These are phyloP conservation scores for Rhynchosporium agropyri DNA, from an alignment of 2,329 filamentous ascomycete genomes.

Conservation along the genomic window DNA sequence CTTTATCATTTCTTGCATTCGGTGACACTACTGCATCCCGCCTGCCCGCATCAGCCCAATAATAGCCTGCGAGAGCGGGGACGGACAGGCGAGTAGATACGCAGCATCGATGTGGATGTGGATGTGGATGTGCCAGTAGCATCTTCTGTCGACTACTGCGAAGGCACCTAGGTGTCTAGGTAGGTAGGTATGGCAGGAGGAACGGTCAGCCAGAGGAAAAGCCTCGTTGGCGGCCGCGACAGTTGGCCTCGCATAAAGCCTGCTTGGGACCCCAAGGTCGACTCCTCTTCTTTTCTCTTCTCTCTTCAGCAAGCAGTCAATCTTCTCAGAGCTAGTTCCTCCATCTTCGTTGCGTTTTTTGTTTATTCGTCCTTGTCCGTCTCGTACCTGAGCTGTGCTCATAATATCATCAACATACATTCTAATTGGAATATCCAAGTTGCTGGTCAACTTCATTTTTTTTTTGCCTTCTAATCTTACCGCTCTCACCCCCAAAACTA, in stretches of 20 bases:
- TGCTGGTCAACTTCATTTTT: slow-evolving; percentile 56
- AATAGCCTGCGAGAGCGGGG: slow-evolving; percentile 12
- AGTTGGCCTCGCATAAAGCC: slow-evolving; percentile 39
- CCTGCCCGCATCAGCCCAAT: slow-evolving; percentile 13
- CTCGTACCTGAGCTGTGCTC: slow-evolving; percentile 58
- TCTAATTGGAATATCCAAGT: slow-evolving; percentile 45
- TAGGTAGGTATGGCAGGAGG: not conserved
- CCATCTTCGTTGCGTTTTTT: slow-evolving; percentile 51
- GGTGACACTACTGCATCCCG: slow-evolving; percentile 17
- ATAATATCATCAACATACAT: slow-evolving; percentile 44
- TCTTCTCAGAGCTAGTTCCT: slow-evolving; percentile 53
- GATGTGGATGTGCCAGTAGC: not conserved
- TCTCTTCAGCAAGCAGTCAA: slow-evolving; percentile 68
- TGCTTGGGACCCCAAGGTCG: slow-evolving; percentile 32
- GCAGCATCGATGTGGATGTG: not conserved
- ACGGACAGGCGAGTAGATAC: not conserved
- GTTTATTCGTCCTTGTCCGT: slow-evolving; percentile 42
- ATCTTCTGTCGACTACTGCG: not conserved
- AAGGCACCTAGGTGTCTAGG: not conserved
- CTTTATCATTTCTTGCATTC: slow-evolving; percentile 11
- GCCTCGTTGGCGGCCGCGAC: slow-evolving; percentile 14
- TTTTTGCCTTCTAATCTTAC: slow-evolving; percentile 56
- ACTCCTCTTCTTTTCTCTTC: slow-evolving; percentile 32
- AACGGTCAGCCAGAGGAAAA: slow-evolving; percentile 11
- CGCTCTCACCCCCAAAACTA: slow-evolving; percentile 37